Evolutionary conservation across 1,284 basidiomycete genomes (phyloP), one percentile per base, ranked within the genome.

Genomic region (Tilletia horrida): DNA sequence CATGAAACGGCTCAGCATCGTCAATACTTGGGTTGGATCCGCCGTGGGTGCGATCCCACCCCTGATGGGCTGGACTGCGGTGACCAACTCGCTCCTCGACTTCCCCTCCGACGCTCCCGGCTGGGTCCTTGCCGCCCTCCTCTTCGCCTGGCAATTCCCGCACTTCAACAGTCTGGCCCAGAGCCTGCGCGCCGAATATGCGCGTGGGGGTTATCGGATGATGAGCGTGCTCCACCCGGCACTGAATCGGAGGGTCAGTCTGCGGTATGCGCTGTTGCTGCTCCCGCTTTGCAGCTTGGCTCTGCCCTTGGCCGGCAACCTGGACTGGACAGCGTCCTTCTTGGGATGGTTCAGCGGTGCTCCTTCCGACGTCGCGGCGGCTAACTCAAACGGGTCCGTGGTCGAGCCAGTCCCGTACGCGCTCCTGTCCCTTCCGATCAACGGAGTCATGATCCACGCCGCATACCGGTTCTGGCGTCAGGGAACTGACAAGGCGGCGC

Each of bases 131-230:
- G 79, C 74, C 1, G 74, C 70, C 2, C 64, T 81, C 31, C 87
- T 97, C 14, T 99, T 90, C 84, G 91, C 90, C 68, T 99, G 96
- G 96, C 96, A 99, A 81, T 98, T 98, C 83, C 95, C 96, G 21
- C 96, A 98, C 83, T 98, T 99, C 85, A 97, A 96, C 83, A 84
- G 92, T 1, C 86, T 98, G n/a, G 89, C 93, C 2, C 88, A 97
- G 83, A 85, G 93, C 62, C 87, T 96, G 14, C 88, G 93, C 29
- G 88, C 87, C 18, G 90, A 91, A 42, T 99, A 99, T 83, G 92
- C 95, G 0, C 88, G 92, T 76, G 92, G 91, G 4, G 95, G 94
- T 18, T 99, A 96, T 81, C 87, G 87, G 48, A 99, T 98, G 96
- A 88, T 97, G 44, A 88, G 89, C 27, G 90, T 93, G 66, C 84